Percentiles rank a stretch among this genome's conserved stretches.
These are phyloP conservation scores for Phytopythium cucurbitacearum DNA, from an alignment of 352 stramenopile genomes.

Conservation along the genomic window DNA sequence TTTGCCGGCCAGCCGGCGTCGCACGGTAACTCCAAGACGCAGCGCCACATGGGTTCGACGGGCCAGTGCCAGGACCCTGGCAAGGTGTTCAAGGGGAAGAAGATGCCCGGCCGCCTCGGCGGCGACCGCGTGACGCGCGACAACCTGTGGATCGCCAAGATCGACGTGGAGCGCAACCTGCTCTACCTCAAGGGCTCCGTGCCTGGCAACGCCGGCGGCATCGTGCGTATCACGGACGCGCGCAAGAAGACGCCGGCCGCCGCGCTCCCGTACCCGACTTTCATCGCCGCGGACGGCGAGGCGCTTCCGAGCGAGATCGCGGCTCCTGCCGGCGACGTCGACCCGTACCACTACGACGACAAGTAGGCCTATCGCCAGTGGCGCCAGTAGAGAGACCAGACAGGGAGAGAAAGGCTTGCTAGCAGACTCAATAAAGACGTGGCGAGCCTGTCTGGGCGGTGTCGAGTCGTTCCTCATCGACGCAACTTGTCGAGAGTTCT, in stretches of 20 bases:
- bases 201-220: conserved; percentile 86
- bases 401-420: not conserved
- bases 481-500: too few relatives aligned
- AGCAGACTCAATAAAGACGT: not conserved
- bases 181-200: conserved; percentile 93
- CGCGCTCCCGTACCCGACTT: conserved; percentile 81
- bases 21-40: conserved; percentile 97
- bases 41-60: conserved; percentile 95
- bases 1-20: conserved; percentile 96
- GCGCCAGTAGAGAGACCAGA: conserved; percentile 3
- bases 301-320: conserved; percentile 62
- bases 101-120: conserved; percentile 99
- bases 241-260: conserved; percentile 75
- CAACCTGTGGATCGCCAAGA: conserved; percentile 93
- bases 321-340: conserved; percentile 66
- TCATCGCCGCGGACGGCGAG: conserved; percentile 40
- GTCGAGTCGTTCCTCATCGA: too few relatives aligned
- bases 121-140: conserved; percentile 93
- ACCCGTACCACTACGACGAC: conserved; percentile 87
- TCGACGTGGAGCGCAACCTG: conserved; percentile 91
- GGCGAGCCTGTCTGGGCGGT: too few relatives aligned
- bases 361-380: conserved; percentile 24
- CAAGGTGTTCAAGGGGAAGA: conserved; percentile 99
- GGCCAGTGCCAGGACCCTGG: conserved; percentile 98
- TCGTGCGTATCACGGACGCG: conserved; percentile 83